Evolutionary conservation across 495 filamentous ascomycete species (phyloP).

Genomic region (Evansstolkia leycettana): DNA sequence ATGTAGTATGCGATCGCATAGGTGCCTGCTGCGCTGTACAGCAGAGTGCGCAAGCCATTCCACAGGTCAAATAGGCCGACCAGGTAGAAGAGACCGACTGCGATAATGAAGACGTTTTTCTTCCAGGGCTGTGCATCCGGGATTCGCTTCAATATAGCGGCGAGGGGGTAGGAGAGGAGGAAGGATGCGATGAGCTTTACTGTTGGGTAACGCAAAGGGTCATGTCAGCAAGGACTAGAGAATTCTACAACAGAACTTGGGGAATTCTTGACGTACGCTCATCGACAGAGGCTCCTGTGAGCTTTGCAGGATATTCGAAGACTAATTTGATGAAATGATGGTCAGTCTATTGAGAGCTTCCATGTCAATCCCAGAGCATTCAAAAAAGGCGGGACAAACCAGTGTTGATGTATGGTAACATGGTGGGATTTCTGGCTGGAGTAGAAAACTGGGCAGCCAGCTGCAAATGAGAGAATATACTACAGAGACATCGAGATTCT

Average conservation of each 20-base stretch:
- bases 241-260: background rate
- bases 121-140: conserved; percentile 73
- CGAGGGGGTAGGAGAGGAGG: conserved; percentile 85
- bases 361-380: conserved; percentile 10
- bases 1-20: conserved; percentile 79
- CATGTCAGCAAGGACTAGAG: background rate
- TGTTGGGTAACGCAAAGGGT: conserved; percentile 18
- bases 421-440: conserved; percentile 19
- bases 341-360: conserved; percentile 1
- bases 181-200: conserved; percentile 92
- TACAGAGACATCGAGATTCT: background rate
- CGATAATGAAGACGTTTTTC: conserved; percentile 83
- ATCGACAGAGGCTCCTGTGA: conserved; percentile 69
- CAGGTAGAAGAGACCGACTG: conserved; percentile 75
- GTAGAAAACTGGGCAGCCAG: background rate
- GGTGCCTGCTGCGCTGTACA: conserved; percentile 64
- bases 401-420: conserved; percentile 79
- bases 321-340: conserved; percentile 36
- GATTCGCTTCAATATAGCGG: conserved; percentile 78
- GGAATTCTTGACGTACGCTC: conserved; percentile 52
- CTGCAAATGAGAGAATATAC: background rate
- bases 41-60: conserved; percentile 67
- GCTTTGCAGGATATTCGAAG: conserved; percentile 51
- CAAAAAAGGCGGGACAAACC: conserved; percentile 38
- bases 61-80: conserved; percentile 93